Evolutionary conservation across 2,329 filamentous ascomycete species (phyloP), one percentile per base, ranked within the genome.

Genomic region (Xylaria sp.): DNA sequence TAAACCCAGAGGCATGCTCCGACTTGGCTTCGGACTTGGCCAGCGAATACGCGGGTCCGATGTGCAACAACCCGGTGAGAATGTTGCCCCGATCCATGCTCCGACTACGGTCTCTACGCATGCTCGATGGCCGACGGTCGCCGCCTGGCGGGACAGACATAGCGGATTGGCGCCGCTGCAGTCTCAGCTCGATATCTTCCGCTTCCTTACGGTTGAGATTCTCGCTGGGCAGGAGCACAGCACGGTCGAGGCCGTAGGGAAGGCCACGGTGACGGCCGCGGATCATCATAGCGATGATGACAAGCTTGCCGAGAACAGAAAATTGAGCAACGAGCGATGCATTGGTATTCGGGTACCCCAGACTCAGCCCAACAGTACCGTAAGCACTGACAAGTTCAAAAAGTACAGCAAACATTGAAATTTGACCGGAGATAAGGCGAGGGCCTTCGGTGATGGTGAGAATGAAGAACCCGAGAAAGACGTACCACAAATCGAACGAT

Each of bases 401-500:
- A 2, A 97, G 85, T 6, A 90, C 84, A 7, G 86, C 82, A 78
- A 93, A 94, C 78, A 93, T 83, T 66, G 89, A 87, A 75, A 94
- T 92, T 3, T 90, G 83, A 39, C 81, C 80, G 2, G 76, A 86
- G 77, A 92, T 84, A 13, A 99, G 84, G 18, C 90, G 89, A 8
- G 76, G 66, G 3, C 94, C 95, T 82, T 99, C 97, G 36, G 92
- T 90, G 75, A 99, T 97, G 69, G 92, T 87, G 76, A 99, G 92
- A 78, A 98, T 88, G 82, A 99, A 99, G 74, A 97, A 89, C 0
- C 96, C 96, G 25, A 98, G 80, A 78, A 97, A 97, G 67, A 99
- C 92, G 76, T 94, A 99, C 96, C 96, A 99, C 80, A 99, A 81
- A 81, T 99, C 96, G 82, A 99, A 99, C 63, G 94, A 97, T 43